Evolutionary conservation across 257 asterid genomes (phyloP), one percentile per base, ranked within the genome.

Genomic region (Lantana camara): DNA sequence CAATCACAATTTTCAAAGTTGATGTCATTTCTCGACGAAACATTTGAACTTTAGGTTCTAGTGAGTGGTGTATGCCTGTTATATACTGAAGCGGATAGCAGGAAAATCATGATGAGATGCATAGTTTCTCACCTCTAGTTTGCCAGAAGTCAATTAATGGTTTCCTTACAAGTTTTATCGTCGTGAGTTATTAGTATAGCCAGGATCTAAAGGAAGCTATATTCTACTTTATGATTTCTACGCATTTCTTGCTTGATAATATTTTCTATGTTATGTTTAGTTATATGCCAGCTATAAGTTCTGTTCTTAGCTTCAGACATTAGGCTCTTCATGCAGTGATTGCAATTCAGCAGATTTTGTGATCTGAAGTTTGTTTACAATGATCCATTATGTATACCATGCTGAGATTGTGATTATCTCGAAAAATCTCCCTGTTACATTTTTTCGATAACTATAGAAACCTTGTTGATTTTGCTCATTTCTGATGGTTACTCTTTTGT

Each of bases 401-500:
- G 57, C 34, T 52, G 11, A 12, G 21, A 34, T 17, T 2, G 7
- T 30, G 35, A 16, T 38, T n/a, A 66, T 22, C 24, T 15, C 7
- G 41, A 40, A 51, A 29, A 20, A 30, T 34, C 29, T 34, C 17
- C 9, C 2, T 14, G 29, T 37, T 29, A n/a, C n/a, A n/a, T 44
- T 8, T 57, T 56, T 66, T 38, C 22, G 0, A 14, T 21, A 27
- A 23, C 20, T 15, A 50, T 14, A 21, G 49, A 4, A 40, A 15
- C 5, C n/a, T n/a, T n/a, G n/a, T n/a, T n/a, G n/a, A n/a, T n/a
- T 23, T 66, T 62, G 19, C 12, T 21, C 46, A 7, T 56, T 13
- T 41, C 48, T 41, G 60, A 32, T 11, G 9, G 21, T 53, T 56
- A 7, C 59, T 10, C 64, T 32, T 16, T 42, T 46, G 58, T 42